phyloP scores from a whole-genome alignment of 2,329 filamentous ascomycete genomes.

The Aspergillus glaucus region DNA sequence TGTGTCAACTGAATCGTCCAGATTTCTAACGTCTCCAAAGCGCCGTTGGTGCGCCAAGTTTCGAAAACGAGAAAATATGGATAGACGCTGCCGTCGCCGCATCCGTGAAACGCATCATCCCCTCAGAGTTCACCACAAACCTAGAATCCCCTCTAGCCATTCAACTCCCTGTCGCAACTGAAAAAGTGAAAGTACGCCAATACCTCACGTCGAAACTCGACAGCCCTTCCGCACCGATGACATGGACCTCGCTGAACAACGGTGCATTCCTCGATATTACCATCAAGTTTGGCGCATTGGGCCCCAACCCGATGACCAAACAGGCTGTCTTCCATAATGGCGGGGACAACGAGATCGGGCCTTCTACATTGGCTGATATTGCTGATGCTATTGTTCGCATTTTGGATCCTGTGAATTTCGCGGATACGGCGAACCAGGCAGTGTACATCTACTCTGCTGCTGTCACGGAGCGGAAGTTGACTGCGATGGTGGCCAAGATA shows the following conservation, averaged over 20 bases:
- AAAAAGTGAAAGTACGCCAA: conserved; percentile 12
- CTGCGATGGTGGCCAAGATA: background rate
- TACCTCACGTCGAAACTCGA: background rate
- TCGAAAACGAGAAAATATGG: conserved; percentile 6
- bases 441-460: conserved; percentile 1
- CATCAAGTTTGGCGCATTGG: conserved; percentile 1
- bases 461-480: conserved; percentile 1
- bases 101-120: conserved; percentile 41
- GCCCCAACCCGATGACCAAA: background rate
- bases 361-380: conserved; percentile 1
- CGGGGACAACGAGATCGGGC: background rate
- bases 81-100: conserved; percentile 34
- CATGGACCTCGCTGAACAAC: conserved; percentile 5
- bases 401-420: background rate
- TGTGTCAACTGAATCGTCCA: background rate
- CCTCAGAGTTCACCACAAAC: conserved; percentile 31
- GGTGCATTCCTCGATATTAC: conserved; percentile 7
- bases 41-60: background rate
- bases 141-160: conserved; percentile 4
- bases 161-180: conserved; percentile 4
- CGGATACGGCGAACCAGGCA: background rate
- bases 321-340: conserved; percentile 1
- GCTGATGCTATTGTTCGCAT: conserved; percentile 1
- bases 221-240: background rate
- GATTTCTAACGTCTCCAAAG: background rate